Evolutionary conservation across 192 early-diverging fungal species (phyloP).

Genomic region (Mortierella hygrophila): DNA sequence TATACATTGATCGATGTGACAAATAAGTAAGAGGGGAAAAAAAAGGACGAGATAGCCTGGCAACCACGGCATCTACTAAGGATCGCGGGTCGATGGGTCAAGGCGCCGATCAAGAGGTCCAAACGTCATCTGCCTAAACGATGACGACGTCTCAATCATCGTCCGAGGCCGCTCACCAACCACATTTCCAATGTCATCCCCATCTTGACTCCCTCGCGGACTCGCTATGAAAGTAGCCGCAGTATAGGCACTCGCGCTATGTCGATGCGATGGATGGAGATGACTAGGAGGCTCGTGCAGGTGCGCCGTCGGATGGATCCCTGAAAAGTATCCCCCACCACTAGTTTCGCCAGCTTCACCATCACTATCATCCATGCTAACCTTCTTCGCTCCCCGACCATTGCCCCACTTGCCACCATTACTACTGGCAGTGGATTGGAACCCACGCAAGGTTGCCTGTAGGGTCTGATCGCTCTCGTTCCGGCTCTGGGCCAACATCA

Average conservation of each 20-base stretch:
- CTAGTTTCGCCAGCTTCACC: background rate
- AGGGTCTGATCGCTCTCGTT: conserved; percentile 6
- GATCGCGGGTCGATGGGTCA: background rate
- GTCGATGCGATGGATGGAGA: background rate
- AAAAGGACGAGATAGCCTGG: no score
- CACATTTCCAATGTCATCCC: background rate
- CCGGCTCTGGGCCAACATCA: background rate
- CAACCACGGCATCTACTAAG: background rate
- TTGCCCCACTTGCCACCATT: background rate
- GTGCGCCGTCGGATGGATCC: background rate
- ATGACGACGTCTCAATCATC: background rate
- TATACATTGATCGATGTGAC: no score
- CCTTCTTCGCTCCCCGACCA: background rate
- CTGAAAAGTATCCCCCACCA: background rate
- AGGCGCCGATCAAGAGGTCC: background rate
- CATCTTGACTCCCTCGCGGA: background rate
- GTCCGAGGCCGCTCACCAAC: background rate
- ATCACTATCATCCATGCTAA: background rate
- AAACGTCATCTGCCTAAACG: background rate
- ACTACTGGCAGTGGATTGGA: background rate
- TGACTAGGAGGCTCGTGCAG: background rate
- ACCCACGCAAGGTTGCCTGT: background rate
- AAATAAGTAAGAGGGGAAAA: no score
- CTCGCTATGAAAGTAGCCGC: conserved; percentile 2
- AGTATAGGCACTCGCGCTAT: conserved; percentile 1